Conservation (phyloP, 345 rosid species). For the Microcos paniculata region DNA sequence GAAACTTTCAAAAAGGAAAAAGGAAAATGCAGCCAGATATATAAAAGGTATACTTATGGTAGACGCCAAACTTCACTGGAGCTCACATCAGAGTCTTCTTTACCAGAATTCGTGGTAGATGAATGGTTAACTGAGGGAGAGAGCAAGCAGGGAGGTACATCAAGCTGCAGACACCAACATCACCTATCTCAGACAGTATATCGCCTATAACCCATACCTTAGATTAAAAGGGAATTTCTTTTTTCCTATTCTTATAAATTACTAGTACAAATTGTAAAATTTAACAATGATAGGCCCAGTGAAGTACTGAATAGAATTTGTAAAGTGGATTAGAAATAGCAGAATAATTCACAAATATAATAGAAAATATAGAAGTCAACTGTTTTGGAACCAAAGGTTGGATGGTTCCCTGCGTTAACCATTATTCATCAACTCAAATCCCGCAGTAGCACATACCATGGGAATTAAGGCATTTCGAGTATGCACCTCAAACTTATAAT, state of each 20-base stretch:
- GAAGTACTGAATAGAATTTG: neutral
- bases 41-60: conserved; percentile 61
- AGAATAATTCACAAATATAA: neutral
- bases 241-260: neutral
- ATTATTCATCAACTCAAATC: no score
- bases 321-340: neutral
- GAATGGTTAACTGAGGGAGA: conserved; percentile 47
- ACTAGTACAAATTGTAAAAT: neutral
- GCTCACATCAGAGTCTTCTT: conserved; percentile 36
- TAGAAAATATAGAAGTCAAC: neutral
- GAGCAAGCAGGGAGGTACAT: conserved; percentile 83
- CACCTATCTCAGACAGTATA: conserved; percentile 21
- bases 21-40: neutral
- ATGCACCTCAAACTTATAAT: no score
- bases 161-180: conserved; percentile 61
- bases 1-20: neutral
- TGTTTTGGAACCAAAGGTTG: no score
- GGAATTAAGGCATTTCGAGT: no score
- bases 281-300: neutral
- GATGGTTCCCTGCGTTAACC: no score
- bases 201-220: neutral
- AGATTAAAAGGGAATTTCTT: neutral
- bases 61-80: conserved; percentile 67
- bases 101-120: conserved; percentile 28
- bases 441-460: no score